These are phyloP conservation scores for Celoporthe dispersa DNA, from an alignment of 2,329 filamentous ascomycete species.

Conservation along the genomic window DNA sequence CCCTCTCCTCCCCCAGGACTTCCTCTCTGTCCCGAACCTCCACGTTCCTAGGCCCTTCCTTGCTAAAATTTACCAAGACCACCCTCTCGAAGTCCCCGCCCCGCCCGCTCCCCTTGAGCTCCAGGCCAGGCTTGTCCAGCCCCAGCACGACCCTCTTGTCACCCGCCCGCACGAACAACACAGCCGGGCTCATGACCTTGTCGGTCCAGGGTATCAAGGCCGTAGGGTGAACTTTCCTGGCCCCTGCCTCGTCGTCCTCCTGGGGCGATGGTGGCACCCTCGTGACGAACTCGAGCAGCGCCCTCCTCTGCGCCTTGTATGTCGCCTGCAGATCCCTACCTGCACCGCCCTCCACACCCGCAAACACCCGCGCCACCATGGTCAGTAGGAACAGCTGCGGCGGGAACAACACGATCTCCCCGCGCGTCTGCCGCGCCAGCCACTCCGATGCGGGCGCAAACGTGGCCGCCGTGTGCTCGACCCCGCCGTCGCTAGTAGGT, in stretches of 20 bases:
- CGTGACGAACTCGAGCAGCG: slow-evolving; percentile 58
- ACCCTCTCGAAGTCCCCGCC: slow-evolving; percentile 64
- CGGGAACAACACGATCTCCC: slow-evolving; percentile 83
- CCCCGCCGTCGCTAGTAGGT: slow-evolving; percentile 69
- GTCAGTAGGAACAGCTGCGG: slow-evolving; percentile 80
- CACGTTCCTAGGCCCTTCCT: slow-evolving; percentile 55
- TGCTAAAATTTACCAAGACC: slow-evolving; percentile 58
- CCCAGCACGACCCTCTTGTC: slow-evolving; percentile 57
- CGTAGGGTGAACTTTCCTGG: slow-evolving; percentile 43
- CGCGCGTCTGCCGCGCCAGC: slow-evolving; percentile 64
- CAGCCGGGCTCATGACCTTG: slow-evolving; percentile 64
- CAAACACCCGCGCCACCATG: slow-evolving; percentile 59
- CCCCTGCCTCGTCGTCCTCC: slow-evolving; percentile 43
- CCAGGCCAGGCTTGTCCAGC: slow-evolving; percentile 61
- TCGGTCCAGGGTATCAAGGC: slow-evolving; percentile 59
- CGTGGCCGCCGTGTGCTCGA: slow-evolving; percentile 68
- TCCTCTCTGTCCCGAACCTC: slow-evolving; percentile 57
- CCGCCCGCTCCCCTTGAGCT: slow-evolving; percentile 52
- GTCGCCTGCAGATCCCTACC: slow-evolving; percentile 58
- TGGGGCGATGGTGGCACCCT: background rate
- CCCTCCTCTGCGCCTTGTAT: slow-evolving; percentile 53
- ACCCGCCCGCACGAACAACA: slow-evolving; percentile 48
- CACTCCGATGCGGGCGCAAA: slow-evolving; percentile 75
- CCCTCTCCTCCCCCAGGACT: slow-evolving; percentile 50
- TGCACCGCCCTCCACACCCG: slow-evolving; percentile 42